Conservation (phyloP, 1,139 yeast species). For the Geotrichum citri-aurantii region DNA sequence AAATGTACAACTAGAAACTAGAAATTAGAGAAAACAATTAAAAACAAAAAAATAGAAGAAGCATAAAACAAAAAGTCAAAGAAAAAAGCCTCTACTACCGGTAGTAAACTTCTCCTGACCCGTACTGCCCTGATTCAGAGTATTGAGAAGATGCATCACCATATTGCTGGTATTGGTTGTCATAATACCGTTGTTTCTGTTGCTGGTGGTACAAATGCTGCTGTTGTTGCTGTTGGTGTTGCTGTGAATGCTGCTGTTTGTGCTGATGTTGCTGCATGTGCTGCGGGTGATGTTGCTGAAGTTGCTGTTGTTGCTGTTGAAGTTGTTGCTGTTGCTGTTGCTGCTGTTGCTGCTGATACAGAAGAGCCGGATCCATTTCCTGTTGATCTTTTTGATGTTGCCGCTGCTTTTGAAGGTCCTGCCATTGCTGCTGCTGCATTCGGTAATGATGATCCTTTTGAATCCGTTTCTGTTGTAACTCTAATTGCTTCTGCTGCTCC, state of each 20-base stretch:
- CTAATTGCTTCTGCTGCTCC: slow-evolving; percentile 27
- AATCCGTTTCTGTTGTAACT: slow-evolving; percentile 18
- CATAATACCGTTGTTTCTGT: slow-evolving; percentile 1
- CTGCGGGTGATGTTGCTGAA: slow-evolving; percentile 14
- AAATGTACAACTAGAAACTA: background rate
- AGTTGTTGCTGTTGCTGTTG: slow-evolving; percentile 14
- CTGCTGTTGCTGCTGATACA: slow-evolving; percentile 18
- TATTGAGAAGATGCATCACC: background rate
- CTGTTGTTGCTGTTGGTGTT: slow-evolving; percentile 7
- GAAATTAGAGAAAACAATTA: background rate
- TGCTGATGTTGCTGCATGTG: slow-evolving; percentile 17
- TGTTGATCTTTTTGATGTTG: background rate
- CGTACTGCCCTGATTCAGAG: background rate
- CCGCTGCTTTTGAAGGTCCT: slow-evolving; percentile 10
- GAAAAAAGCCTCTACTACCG: background rate
- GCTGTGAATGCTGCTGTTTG: slow-evolving; percentile 19
- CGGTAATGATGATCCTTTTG: slow-evolving; percentile 15
- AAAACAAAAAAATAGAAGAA: background rate
- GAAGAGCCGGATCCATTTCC: background rate
- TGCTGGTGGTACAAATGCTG: slow-evolving; percentile 1
- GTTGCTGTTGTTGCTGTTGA: slow-evolving; percentile 1
- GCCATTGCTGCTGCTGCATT: slow-evolving; percentile 12
- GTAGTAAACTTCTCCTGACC: background rate
- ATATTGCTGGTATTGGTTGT: slow-evolving; percentile 1
- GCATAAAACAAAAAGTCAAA: background rate